These are phyloP conservation scores for Fusarium decemcellulare DNA, from an alignment of 2,329 filamentous ascomycete species.

Conservation along the genomic window DNA sequence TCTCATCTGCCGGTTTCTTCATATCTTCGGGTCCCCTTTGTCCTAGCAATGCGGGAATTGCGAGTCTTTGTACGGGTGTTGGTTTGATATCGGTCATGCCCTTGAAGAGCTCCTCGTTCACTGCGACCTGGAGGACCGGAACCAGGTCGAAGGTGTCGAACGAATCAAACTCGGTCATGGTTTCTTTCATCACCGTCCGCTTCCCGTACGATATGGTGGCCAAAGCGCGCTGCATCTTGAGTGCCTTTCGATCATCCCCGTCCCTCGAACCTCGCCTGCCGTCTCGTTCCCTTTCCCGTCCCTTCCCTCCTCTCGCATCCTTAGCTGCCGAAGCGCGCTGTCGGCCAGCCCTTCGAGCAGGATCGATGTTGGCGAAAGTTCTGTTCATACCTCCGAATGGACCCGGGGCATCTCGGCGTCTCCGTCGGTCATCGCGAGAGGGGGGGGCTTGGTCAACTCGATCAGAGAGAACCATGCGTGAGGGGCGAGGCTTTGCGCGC, in stretches of 20 bases:
- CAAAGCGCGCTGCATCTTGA: slow-evolving; percentile 93
- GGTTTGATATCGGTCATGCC: slow-evolving; percentile 83
- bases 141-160: slow-evolving; percentile 88
- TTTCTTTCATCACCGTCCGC: slow-evolving; percentile 65
- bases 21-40: slow-evolving; percentile 54
- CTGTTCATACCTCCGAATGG: slow-evolving; percentile 72
- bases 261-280: slow-evolving; percentile 52
- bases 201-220: slow-evolving; percentile 82
- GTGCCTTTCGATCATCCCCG: slow-evolving; percentile 73
- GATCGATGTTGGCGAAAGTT: slow-evolving; percentile 60
- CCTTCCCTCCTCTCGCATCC: slow-evolving; percentile 41
- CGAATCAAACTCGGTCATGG: slow-evolving; percentile 77
- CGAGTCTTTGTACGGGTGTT: slow-evolving; percentile 90
- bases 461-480: slow-evolving; percentile 72
- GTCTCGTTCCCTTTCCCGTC: slow-evolving; percentile 48
- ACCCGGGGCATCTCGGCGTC: slow-evolving; percentile 58
- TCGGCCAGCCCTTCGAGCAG: slow-evolving; percentile 36
- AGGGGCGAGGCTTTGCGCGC: slow-evolving; percentile 57
- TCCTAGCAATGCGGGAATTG: slow-evolving; percentile 85
- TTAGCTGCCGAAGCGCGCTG: slow-evolving; percentile 26
- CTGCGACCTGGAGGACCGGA: slow-evolving; percentile 77
- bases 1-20: slow-evolving; percentile 58
- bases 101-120: slow-evolving; percentile 80
- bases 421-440: slow-evolving; percentile 52
- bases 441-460: slow-evolving; percentile 61